Percentiles rank a stretch among this genome's conserved stretches.
Evolutionary conservation across 75 land plant genomes (phyloP).

Genomic region (Cryptomeria japonica): DNA sequence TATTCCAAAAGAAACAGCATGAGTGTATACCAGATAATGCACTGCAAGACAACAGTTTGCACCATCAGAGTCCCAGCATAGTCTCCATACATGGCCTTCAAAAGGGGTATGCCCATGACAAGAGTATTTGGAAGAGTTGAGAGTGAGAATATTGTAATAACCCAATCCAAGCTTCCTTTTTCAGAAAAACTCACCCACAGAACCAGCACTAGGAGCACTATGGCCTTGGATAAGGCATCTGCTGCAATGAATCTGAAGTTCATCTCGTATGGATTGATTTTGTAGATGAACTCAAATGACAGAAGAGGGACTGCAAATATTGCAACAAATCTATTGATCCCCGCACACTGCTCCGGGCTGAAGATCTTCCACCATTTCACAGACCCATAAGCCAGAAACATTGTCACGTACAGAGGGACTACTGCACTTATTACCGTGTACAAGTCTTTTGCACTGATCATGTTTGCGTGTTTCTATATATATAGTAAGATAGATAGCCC

Average conservation of each 20-base stretch:
- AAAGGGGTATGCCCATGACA: slow-evolving; percentile 84
- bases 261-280: slow-evolving; percentile 84
- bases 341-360: slow-evolving; percentile 73
- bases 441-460: slow-evolving; percentile 66
- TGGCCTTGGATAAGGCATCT: slow-evolving; percentile 56
- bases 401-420: slow-evolving; percentile 78
- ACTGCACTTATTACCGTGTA: slow-evolving; percentile 80
- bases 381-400: slow-evolving; percentile 76
- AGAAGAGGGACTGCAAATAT: slow-evolving; percentile 85
- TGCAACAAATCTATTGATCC: slow-evolving; percentile 80
- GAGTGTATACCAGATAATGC: slow-evolving; percentile 82
- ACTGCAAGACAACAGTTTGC: slow-evolving; percentile 77
- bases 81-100: slow-evolving; percentile 77
- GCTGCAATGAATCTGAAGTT: slow-evolving; percentile 66
- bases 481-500: not conserved
- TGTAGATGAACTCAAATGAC: slow-evolving; percentile 77
- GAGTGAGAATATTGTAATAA: slow-evolving; percentile 73
- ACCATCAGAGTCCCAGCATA: slow-evolving; percentile 59
- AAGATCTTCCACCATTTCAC: slow-evolving; percentile 73
- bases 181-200: slow-evolving; percentile 36
- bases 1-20: slow-evolving; percentile 72
- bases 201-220: slow-evolving; percentile 40
- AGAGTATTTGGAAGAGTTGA: slow-evolving; percentile 81
- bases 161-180: slow-evolving; percentile 65
- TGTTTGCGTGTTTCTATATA: slow-evolving; percentile 16